phyloP scores from a whole-genome alignment of 768 basidiomycete genomes.

The Cystobasidiopsis lactophilus region DNA sequence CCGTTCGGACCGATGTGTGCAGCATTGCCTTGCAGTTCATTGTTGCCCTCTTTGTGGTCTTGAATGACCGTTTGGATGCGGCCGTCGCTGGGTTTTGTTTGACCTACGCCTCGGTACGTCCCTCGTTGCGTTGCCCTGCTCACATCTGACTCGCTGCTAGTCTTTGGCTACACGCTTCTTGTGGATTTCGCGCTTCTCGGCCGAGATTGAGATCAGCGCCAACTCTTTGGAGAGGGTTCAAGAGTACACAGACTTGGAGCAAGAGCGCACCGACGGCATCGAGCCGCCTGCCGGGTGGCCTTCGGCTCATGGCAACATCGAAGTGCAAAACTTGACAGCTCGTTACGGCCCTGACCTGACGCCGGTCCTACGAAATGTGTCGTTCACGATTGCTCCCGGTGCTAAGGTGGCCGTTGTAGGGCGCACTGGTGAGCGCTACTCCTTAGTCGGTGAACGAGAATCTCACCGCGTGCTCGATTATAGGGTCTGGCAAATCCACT shows the following conservation, averaged over 20 bases:
- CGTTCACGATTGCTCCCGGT: conserved; percentile 21
- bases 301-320: conserved; percentile 21
- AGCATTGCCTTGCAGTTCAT: conserved; percentile 25
- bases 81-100: conserved; percentile 23
- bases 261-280: conserved; percentile 19
- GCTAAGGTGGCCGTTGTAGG: conserved; percentile 20
- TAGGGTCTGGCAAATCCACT: conserved; percentile 19
- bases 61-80: conserved; percentile 22
- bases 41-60: conserved; percentile 24
- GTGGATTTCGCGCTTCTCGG: conserved; percentile 28
- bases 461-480: conserved; percentile 5
- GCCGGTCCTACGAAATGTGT: conserved; percentile 25
- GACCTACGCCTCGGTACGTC: conserved; percentile 20
- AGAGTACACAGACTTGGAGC: conserved; percentile 19
- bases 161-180: conserved; percentile 25
- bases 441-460: background rate
- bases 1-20: conserved; percentile 19
- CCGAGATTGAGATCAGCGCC: conserved; percentile 20
- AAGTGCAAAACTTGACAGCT: conserved; percentile 24
- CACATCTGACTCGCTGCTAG: background rate
- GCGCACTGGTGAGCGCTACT: background rate
- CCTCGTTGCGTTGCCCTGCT: background rate
- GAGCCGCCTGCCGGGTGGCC: conserved; percentile 29
- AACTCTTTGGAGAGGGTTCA: conserved; percentile 30
- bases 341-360: conserved; percentile 21